Base-by-base conservation (phyloP, 371 early-diverging fungal species). In the Mucor racemosus region DNA sequence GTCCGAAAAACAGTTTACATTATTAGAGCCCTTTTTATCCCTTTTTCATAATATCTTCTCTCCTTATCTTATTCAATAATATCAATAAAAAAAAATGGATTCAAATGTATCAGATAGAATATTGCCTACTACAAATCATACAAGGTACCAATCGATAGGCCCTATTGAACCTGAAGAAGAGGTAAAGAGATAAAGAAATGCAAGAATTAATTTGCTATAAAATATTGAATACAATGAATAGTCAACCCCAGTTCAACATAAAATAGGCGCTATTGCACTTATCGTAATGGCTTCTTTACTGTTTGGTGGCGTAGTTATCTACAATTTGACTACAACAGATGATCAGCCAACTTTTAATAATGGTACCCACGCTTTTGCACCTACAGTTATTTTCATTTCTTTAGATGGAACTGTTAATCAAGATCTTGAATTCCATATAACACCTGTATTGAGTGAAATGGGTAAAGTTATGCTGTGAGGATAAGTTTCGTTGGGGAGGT, bases 321-420 rank as follows among this genome's bases (percentile, higher is more conserved):
- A 62, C 39, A 66, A 61, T 8, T 38, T 73, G 1, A 15, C 57
- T 7, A 34, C 21, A 38, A 2, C 13, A 39, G 26, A 64, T 3
- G 33, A 65, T 15, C 17, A 58, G 31, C 67, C 69, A 1, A 13
- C 46, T 6, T 76, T 71, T n/a, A 77, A 67, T 56, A 93, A 93
- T 66, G 93, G 93, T 13, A 90, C 92, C 0, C 91, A 92, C 63
- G 71, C 66, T 21, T 93, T 88, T 81, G 75, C 79, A 54, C 86
- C 88, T 5, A 93, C 95, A 0, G 86, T 95, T 5, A 82, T 98
- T 42, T 76, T 98, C 11, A 76, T 98, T 13, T 95, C 96, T 0
- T 74, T 95, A n/a, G 98, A 98, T 77, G 98, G 97, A 11, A 87
- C 93, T 68, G 86, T 95, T 10, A 84, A 91, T 33, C 92, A 94